A percentile compares a stretch with the other conserved stretches of the same genome.
These are phyloP conservation scores for Pachysolen tannophilus DNA, from an alignment of 805 yeast species.

Conservation along the genomic window DNA sequence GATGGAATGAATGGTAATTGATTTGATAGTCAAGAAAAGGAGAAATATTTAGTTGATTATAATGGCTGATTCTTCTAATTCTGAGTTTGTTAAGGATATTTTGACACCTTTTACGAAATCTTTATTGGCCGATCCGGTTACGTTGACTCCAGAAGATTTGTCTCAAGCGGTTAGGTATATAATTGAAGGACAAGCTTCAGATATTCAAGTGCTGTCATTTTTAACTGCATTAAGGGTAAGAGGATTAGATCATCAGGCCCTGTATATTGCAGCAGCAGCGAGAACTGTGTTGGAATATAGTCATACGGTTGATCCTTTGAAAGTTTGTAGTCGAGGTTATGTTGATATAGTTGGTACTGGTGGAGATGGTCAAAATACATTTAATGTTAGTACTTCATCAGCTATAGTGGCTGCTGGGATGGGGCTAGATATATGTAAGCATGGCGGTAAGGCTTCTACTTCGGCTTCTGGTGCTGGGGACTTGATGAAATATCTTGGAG, in stretches of 20 bases:
- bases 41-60: no score
- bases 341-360: constrained; percentile 97
- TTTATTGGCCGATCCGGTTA: constrained; percentile 51
- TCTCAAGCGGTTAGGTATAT: constrained; percentile 53
- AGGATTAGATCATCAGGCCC: constrained; percentile 75
- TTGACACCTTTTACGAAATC: constrained; percentile 56
- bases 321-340: constrained; percentile 42
- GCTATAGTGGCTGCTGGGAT: constrained; percentile 94
- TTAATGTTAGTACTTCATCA: constrained; percentile 90
- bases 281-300: constrained; percentile 62
- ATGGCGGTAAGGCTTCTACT: constrained; percentile 96
- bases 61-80: no score
- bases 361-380: constrained; percentile 96
- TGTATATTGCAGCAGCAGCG: constrained; percentile 81
- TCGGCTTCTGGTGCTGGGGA: constrained; percentile 94
- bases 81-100: neutral
- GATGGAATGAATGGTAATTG: no score
- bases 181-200: constrained; percentile 52
- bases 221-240: constrained; percentile 67
- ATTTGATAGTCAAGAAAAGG: no score
- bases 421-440: constrained; percentile 75
- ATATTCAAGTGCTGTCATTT: constrained; percentile 71
- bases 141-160: constrained; percentile 57
- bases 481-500: constrained; percentile 70
- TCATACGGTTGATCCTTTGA: constrained; percentile 36